Evolutionary conservation across 2,329 filamentous ascomycete genomes (phyloP).

Genomic region (Aspergillus proliferans): DNA sequence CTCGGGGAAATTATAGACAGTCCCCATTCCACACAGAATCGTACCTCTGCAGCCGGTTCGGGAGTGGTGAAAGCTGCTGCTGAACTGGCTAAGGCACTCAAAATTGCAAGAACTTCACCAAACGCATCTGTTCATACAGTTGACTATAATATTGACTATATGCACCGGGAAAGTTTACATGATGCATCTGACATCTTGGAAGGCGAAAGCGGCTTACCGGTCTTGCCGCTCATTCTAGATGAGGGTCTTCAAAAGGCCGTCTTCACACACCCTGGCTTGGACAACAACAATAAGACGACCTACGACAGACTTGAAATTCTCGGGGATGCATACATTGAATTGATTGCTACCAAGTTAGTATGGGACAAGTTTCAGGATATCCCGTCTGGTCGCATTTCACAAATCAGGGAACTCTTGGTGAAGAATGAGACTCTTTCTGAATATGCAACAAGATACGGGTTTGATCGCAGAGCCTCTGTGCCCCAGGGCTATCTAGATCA

Average conservation of each 20-base stretch:
- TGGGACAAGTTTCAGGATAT: conserved; percentile 63
- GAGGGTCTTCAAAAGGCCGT: conserved; percentile 54
- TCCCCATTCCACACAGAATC: conserved; percentile 7
- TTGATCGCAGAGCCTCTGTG: conserved; percentile 59
- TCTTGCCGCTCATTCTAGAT: conserved; percentile 56
- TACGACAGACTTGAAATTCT: conserved; percentile 87
- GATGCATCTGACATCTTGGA: neutral
- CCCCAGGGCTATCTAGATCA: conserved; percentile 43
- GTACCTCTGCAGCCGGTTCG: conserved; percentile 8
- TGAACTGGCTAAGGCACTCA: conserved; percentile 16
- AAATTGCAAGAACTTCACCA: conserved; percentile 1
- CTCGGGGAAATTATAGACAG: conserved; percentile 16
- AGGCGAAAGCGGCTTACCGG: conserved; percentile 9
- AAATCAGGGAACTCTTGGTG: conserved; percentile 71
- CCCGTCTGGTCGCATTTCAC: conserved; percentile 62
- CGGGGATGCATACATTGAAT: conserved; percentile 78
- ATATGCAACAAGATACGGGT: conserved; percentile 64
- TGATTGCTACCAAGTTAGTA: conserved; percentile 69
- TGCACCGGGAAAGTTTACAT: neutral
- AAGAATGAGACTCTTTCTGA: conserved; percentile 70
- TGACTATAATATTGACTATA: neutral
- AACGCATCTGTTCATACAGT: neutral
- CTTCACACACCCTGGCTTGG: conserved; percentile 59
- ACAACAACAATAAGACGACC: conserved; percentile 26
- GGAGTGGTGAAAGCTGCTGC: conserved; percentile 15